Evolutionary conservation across 177 flowering plant genomes (phyloP).

Genomic region (Vitis hybrid): DNA sequence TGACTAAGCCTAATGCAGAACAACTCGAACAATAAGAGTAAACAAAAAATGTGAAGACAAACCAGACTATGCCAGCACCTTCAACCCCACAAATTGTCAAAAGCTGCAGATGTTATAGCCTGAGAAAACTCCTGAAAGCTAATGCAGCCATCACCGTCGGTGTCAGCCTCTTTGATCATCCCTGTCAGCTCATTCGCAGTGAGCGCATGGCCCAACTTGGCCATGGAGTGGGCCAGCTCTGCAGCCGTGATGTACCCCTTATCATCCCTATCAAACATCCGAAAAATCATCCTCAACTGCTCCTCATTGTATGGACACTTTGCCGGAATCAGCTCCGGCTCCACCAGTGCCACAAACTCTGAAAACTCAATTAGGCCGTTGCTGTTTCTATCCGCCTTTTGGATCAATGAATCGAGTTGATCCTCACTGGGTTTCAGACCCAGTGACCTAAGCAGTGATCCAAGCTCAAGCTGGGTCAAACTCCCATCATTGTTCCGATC

Average conservation of each 20-base stretch:
- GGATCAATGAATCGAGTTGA: conserved; percentile 67
- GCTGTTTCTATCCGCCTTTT: conserved; percentile 73
- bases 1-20: no score
- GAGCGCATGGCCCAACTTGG: conserved; percentile 79
- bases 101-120: conserved; percentile 84
- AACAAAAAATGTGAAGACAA: no score
- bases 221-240: conserved; percentile 92
- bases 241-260: conserved; percentile 91
- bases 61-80: no score
- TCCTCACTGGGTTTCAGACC: conserved; percentile 78
- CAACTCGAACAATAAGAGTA: no score
- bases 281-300: conserved; percentile 63
- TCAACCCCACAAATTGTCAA: conserved; percentile 78
- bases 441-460: conserved; percentile 72
- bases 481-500: conserved; percentile 92
- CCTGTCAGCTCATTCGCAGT: conserved; percentile 84
- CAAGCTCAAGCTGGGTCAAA: conserved; percentile 86
- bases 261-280: conserved; percentile 82
- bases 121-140: conserved; percentile 71
- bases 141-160: conserved; percentile 87
- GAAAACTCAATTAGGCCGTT: conserved; percentile 86
- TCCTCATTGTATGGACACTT: conserved; percentile 77
- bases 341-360: conserved; percentile 79
- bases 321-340: conserved; percentile 69
- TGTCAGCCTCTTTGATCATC: conserved; percentile 93